Percentiles rank a stretch among this genome's conserved stretches.
Evolutionary conservation across 2,329 filamentous ascomycete species (phyloP).

Genomic region (Didymosphaeria variabile): DNA sequence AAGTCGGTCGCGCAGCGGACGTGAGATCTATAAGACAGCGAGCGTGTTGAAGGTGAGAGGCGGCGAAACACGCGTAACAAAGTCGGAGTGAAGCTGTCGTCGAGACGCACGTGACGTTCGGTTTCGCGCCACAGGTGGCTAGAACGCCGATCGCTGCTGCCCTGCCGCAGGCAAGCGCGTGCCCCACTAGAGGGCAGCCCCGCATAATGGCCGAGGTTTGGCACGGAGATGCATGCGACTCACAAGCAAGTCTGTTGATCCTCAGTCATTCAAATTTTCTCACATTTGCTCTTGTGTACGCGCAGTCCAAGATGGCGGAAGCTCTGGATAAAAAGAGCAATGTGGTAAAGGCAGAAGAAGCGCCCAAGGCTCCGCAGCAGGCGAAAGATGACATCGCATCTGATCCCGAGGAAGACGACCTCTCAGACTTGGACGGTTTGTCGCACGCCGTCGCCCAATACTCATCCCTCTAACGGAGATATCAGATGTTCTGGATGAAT

Average conservation of each 20-base stretch:
- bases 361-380: constrained; percentile 15
- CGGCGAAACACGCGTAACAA: neutral
- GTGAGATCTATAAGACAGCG: neutral
- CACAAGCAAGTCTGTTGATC: neutral
- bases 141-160: constrained; percentile 16
- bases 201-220: constrained; percentile 26
- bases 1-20: neutral
- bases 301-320: constrained; percentile 32
- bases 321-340: constrained; percentile 17
- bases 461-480: constrained; percentile 19
- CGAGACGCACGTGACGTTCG: constrained; percentile 31
- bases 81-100: constrained; percentile 9
- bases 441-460: constrained; percentile 12
- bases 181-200: constrained; percentile 32
- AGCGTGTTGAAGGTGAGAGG: constrained; percentile 6
- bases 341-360: constrained; percentile 10
- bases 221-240: constrained; percentile 12
- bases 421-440: constrained; percentile 89
- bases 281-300: neutral
- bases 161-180: constrained; percentile 3
- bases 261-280: neutral
- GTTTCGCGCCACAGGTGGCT: constrained; percentile 17
- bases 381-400: constrained; percentile 61
- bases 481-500: constrained; percentile 90
- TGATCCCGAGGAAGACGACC: constrained; percentile 91